Evolutionary conservation across 495 filamentous ascomycete genomes (phyloP).

Genomic region (Aspergillus sclerotioniger): DNA sequence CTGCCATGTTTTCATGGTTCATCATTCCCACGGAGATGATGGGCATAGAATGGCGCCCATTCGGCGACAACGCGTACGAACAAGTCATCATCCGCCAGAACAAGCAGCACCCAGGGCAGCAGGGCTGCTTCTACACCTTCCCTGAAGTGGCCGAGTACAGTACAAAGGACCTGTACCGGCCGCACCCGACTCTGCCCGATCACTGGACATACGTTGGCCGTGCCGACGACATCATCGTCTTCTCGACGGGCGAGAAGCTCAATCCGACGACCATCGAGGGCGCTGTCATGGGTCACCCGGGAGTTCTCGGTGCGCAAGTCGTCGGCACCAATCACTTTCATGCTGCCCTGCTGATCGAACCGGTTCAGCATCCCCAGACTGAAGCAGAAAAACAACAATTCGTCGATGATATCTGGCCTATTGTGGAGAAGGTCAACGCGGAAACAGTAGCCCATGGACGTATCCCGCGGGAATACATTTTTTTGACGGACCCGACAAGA

Average conservation of each 20-base stretch:
- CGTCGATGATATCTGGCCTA: slow-evolving; percentile 18
- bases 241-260: slow-evolving; percentile 60
- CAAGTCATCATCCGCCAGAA: slow-evolving; percentile 10
- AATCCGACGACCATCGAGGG: slow-evolving; percentile 55
- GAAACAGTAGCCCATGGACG: slow-evolving; percentile 15
- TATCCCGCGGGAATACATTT: slow-evolving; percentile 25
- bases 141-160: slow-evolving; percentile 13
- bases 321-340: slow-evolving; percentile 39
- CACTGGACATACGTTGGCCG: slow-evolving; percentile 23
- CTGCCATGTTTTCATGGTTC: slow-evolving; percentile 18
- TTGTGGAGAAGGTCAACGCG: slow-evolving; percentile 13
- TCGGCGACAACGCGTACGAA: slow-evolving; percentile 14
- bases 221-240: slow-evolving; percentile 56
- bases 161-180: slow-evolving; percentile 15
- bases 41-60: slow-evolving; percentile 19
- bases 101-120: slow-evolving; percentile 10
- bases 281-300: slow-evolving; percentile 41
- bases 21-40: slow-evolving; percentile 14
- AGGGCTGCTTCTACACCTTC: slow-evolving; percentile 19
- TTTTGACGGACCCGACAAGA: slow-evolving; percentile 2
- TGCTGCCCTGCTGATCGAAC: slow-evolving; percentile 25
- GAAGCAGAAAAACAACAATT: slow-evolving; percentile 8
- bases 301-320: slow-evolving; percentile 50
- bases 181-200: slow-evolving; percentile 9
- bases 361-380: not conserved